Conservation (phyloP, 1,139 yeast genomes). For the Hansenula lynferdii region DNA sequence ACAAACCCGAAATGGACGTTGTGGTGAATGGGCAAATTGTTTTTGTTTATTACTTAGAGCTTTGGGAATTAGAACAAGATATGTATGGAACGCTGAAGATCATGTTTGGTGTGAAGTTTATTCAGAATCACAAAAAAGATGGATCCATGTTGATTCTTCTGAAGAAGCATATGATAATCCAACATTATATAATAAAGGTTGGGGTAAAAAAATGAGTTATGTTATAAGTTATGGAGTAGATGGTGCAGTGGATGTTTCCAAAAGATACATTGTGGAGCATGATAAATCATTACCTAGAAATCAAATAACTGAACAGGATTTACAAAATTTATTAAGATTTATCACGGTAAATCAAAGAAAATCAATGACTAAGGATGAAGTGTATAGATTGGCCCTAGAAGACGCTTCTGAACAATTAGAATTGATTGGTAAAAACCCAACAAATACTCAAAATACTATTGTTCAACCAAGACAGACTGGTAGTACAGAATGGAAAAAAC, state of each 20-base stretch:
- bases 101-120: constrained; percentile 96
- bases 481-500: constrained; percentile 62
- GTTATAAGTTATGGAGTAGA: constrained; percentile 62
- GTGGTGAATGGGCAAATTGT: constrained; percentile 96
- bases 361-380: constrained; percentile 27
- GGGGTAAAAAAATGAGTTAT: constrained; percentile 95
- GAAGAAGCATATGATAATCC: constrained; percentile 87
- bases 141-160: constrained; percentile 91
- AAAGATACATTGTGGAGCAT: constrained; percentile 55
- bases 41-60: constrained; percentile 69
- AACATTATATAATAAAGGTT: constrained; percentile 65
- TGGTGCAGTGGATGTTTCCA: constrained; percentile 66
- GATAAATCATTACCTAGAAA: constrained; percentile 49
- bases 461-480: constrained; percentile 67
- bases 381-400: constrained; percentile 28
- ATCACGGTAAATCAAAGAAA: constrained; percentile 36
- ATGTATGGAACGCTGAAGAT: constrained; percentile 86
- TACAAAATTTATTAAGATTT: constrained; percentile 33
- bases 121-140: constrained; percentile 51
- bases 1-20: constrained; percentile 65
- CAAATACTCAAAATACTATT: constrained; percentile 5
- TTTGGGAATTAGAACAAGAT: constrained; percentile 59
- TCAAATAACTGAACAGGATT: constrained; percentile 36
- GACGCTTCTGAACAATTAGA: constrained; percentile 39
- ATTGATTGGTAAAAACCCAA: constrained; percentile 19